These are phyloP conservation scores for Globisporangium splendens DNA, from an alignment of 352 stramenopile species.

Conservation along the genomic window DNA sequence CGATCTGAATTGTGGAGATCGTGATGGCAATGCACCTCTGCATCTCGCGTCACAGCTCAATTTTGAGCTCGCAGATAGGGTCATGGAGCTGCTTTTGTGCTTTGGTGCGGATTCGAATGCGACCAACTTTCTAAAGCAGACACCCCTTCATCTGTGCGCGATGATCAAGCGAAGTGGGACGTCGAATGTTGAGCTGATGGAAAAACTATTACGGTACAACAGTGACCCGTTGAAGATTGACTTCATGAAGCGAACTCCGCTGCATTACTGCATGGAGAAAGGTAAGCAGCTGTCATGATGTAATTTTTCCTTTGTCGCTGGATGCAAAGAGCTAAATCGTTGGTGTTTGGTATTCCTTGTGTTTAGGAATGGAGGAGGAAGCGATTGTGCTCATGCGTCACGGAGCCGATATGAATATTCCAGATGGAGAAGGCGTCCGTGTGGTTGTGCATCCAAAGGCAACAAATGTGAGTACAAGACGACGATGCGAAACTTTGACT, in stretches of 20 bases:
- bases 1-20: slow-evolving; percentile 60
- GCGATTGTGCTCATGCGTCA: slow-evolving; percentile 55
- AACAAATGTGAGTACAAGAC: slow-evolving; percentile 38
- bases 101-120: slow-evolving; percentile 64
- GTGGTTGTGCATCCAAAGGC: slow-evolving; percentile 57
- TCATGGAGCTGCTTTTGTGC: slow-evolving; percentile 65
- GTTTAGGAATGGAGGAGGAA: slow-evolving; percentile 60
- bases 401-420: slow-evolving; percentile 69
- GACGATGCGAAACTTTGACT: too few relatives aligned
- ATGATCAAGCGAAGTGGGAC: slow-evolving; percentile 58
- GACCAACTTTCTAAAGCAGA: slow-evolving; percentile 71
- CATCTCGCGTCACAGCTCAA: slow-evolving; percentile 62
- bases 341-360: not conserved
- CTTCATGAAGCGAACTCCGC: slow-evolving; percentile 67
- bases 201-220: slow-evolving; percentile 57
- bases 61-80: slow-evolving; percentile 54
- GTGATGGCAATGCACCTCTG: slow-evolving; percentile 67
- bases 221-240: slow-evolving; percentile 51
- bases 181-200: slow-evolving; percentile 45
- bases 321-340: slow-evolving; percentile 5
- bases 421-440: slow-evolving; percentile 50
- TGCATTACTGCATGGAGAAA: slow-evolving; percentile 79
- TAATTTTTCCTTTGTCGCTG: not conserved
- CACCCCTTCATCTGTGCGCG: slow-evolving; percentile 62
- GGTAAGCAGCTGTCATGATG: slow-evolving; percentile 22